Evolutionary conservation across 257 asterid species (phyloP).

Genomic region (Scutellaria barbata): DNA sequence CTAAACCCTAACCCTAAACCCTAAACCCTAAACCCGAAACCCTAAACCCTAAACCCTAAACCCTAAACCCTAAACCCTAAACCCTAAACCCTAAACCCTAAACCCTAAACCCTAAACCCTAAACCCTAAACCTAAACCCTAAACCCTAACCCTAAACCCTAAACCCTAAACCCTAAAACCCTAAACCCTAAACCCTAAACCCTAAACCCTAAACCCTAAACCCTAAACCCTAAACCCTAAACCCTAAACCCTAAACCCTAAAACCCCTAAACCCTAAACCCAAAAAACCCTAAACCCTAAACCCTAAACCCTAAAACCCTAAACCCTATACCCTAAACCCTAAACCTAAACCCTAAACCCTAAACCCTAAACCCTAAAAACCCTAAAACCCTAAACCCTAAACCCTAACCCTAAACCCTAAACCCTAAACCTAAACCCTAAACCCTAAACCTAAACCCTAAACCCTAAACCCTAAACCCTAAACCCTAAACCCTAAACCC

Average conservation of each 20-base stretch:
- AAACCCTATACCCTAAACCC: conserved; percentile 14
- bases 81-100: conserved; percentile 5
- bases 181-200: not conserved
- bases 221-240: not conserved
- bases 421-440: conserved; percentile 5
- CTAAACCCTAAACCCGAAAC: not conserved
- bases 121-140: conserved; percentile 5
- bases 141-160: not conserved
- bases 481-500: conserved; percentile 12
- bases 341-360: not conserved
- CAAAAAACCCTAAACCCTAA: conserved; percentile 1
- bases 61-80: conserved; percentile 8
- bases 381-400: not conserved
- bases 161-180: not conserved
- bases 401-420: conserved; percentile 10
- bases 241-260: not conserved
- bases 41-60: not conserved
- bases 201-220: not conserved
- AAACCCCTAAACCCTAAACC: not conserved
- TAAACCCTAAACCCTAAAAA: not conserved
- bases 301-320: not conserved
- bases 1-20: not conserved
- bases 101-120: not conserved
- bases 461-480: conserved; percentile 14
- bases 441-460: conserved; percentile 8